These are phyloP conservation scores for Cladosporium sp. DNA, from an alignment of 2,329 filamentous ascomycete genomes.

Conservation along the genomic window DNA sequence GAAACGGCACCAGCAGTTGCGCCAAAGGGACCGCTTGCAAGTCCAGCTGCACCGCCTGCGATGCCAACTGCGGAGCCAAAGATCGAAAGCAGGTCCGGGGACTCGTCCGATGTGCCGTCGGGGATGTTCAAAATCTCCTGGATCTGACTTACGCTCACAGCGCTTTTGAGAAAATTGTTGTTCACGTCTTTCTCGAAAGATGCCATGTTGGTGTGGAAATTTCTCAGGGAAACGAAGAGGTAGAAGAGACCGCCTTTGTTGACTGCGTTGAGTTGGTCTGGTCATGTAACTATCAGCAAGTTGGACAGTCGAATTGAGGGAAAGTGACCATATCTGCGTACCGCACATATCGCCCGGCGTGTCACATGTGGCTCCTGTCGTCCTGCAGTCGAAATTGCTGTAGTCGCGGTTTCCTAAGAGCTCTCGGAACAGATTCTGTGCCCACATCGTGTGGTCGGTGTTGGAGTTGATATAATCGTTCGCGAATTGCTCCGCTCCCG, in stretches of 20 bases:
- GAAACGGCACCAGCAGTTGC: neutral
- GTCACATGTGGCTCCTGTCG: neutral
- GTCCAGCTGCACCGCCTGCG: neutral
- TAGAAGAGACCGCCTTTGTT: conserved; percentile 19
- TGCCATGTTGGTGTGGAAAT: conserved; percentile 16
- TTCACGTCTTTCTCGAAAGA: neutral
- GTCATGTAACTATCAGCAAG: neutral
- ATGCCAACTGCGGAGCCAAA: neutral
- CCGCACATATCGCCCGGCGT: neutral
- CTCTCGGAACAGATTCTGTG: neutral
- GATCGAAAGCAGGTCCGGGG: conserved; percentile 7
- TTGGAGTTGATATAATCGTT: conserved; percentile 17
- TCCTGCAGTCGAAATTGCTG: conserved; percentile 1
- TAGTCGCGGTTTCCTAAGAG: neutral
- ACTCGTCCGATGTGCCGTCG: conserved; percentile 1
- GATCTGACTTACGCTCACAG: conserved; percentile 1
- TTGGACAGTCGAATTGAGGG: neutral
- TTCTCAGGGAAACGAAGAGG: conserved; percentile 6
- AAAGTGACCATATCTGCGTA: neutral
- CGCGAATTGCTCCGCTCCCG: conserved; percentile 6
- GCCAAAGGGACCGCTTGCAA: neutral
- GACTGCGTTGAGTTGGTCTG: conserved; percentile 9
- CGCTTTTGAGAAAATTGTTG: neutral
- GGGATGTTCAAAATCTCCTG: conserved; percentile 8
- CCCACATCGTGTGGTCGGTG: conserved; percentile 13